These are phyloP conservation scores for Coprinellus micaceus DNA, from an alignment of 768 basidiomycete genomes.

Conservation along the genomic window DNA sequence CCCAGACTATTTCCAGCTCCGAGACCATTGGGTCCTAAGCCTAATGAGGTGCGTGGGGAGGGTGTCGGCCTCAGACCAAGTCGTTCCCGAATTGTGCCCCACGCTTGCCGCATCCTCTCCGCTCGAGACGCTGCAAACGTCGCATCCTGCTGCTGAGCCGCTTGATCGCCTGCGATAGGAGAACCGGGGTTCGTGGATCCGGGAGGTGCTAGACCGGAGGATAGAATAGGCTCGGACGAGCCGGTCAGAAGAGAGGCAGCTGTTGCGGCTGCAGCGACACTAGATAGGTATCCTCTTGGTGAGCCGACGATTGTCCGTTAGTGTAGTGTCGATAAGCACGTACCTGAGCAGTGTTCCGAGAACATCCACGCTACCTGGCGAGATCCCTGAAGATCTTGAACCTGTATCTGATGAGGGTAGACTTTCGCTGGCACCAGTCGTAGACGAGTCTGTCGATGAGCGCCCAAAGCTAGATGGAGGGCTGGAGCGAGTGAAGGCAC, in stretches of 20 bases:
- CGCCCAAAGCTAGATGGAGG: background rate
- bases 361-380: constrained; percentile 77
- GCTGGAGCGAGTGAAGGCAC: background rate
- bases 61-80: constrained; percentile 49
- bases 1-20: background rate
- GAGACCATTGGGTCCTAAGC: background rate
- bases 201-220: constrained; percentile 48
- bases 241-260: constrained; percentile 81
- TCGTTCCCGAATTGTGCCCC: constrained; percentile 66
- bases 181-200: constrained; percentile 1
- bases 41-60: constrained; percentile 10
- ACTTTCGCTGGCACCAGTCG: background rate
- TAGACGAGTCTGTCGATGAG: background rate
- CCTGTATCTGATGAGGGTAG: background rate
- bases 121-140: constrained; percentile 26
- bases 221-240: constrained; percentile 60
- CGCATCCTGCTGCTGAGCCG: background rate
- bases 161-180: background rate
- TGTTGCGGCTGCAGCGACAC: constrained; percentile 90
- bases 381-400: constrained; percentile 37
- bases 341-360: constrained; percentile 80
- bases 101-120: constrained; percentile 59
- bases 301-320: background rate
- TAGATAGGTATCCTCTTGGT: constrained; percentile 22
- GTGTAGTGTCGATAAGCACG: constrained; percentile 18